Base-by-base conservation (phyloP, 805 yeast species). In the Hanseniaspora valbyensis region DNA sequence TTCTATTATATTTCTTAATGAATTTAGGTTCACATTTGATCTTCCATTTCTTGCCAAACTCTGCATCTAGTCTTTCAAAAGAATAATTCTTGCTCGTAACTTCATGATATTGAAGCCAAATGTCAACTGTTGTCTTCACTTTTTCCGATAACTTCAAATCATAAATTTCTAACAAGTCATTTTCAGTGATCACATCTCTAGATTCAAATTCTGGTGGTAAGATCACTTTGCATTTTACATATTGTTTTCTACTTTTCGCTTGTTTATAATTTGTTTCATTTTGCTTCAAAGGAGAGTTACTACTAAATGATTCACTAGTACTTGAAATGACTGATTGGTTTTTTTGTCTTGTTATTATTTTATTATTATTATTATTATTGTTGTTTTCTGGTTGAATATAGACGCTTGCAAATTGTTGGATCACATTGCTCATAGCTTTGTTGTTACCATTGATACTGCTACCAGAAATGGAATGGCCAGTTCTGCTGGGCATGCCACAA, bases 41-140 rank as follows among this genome's bases (percentile, higher is more conserved):
- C 18, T 54, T 44, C 57, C 57, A 55, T n/a, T 52, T 53, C 7
- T 42, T 55, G 19, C 55, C 53, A 32, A 42, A 55, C 25, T 53
- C 40, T 10, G 14, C n/a, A 24, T 55, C 56, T 25, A 55, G 28
- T 6, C 49, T 38, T 8, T 45, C 33, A 24, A 55, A 49, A 10
- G 56, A 54, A n/a, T 50, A 50, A 8, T 54, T 53, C 30, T 49
- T 49, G 5, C 30, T 51, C 9, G 54, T 54, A n/a, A 53, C 19
- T n/a, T 39, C 42, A 18, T 54, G 52, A 28, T 52, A 54, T 33
- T 55, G 55, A 21, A 50, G 39, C 58, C 58, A 55, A 24, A 55
- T 44, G 21, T 54, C 56, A 9, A 43, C 38, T 19, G 55, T 50
- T 3, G 40, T 53, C 14, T 52, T 48, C 13, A 49, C 48, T 32